Percentiles rank a stretch among this genome's conserved stretches.
phyloP scores from a whole-genome alignment of 768 basidiomycete species.

The Gloeophyllum trabeum region DNA sequence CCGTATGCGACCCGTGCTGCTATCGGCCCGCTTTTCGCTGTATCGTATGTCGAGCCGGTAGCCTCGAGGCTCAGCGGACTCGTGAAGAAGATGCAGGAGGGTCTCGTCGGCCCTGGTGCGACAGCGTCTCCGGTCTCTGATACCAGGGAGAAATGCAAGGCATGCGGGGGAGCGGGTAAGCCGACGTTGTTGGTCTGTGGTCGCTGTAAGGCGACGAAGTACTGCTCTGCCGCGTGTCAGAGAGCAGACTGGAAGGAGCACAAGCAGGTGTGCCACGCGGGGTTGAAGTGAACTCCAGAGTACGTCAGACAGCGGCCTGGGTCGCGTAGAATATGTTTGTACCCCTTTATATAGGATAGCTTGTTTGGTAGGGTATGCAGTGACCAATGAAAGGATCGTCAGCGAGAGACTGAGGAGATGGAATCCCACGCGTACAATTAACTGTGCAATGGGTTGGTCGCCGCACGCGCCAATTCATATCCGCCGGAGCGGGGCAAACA shows the following conservation, averaged over 20 bases:
- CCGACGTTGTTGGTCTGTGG: constrained; percentile 21
- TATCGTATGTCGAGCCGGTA: constrained; percentile 34
- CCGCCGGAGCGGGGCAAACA: too few relatives aligned
- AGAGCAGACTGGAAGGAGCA: constrained; percentile 34
- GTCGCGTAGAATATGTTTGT: too few relatives aligned
- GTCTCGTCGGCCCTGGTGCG: constrained; percentile 12
- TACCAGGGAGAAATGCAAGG: constrained; percentile 19
- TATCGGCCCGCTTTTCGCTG: constrained; percentile 40
- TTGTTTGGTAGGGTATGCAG: too few relatives aligned
- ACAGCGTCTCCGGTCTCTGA: constrained; percentile 6
- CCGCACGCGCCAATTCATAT: too few relatives aligned
- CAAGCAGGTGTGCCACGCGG: constrained; percentile 21
- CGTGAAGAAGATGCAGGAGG: constrained; percentile 3
- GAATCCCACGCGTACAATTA: too few relatives aligned
- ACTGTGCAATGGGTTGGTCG: too few relatives aligned
- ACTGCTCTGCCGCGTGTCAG: constrained; percentile 36
- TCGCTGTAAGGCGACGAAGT: constrained; percentile 25
- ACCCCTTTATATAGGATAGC: too few relatives aligned
- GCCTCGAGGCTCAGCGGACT: constrained; percentile 5
- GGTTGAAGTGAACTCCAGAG: background rate
- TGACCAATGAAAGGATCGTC: too few relatives aligned
- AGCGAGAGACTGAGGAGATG: too few relatives aligned
- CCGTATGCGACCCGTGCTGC: constrained; percentile 37
- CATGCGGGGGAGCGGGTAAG: constrained; percentile 19
- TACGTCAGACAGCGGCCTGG: too few relatives aligned